Base-by-base conservation (phyloP, 129 eudicot species). In the Centella asiatica region DNA sequence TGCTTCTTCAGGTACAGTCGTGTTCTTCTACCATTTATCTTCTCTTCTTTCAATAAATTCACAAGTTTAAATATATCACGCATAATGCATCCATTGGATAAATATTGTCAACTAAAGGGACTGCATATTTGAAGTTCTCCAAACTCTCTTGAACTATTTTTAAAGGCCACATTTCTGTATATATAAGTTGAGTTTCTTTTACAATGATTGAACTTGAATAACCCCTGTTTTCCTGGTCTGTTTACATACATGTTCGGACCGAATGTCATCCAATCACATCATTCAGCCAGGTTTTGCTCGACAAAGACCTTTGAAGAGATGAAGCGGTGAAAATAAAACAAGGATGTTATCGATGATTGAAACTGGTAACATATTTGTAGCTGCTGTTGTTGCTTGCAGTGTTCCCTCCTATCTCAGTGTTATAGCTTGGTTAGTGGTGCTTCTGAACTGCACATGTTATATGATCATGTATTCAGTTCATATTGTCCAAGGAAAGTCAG, bases 281-380 rank as follows among this genome's bases (percentile, higher is more conserved):
- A 25, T 81, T 61, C 85, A 87, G 92, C 95, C 95, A 39, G 95
- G 95, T 51, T 87, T 87, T 80, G 78, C 95, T 53, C 83, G 92
- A 15, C 90, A 81, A 69, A 83, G 72, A 61, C 74, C 68, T 28
- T 62, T 48, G 68, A 77, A 74, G 80, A 63, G 51, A 18, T 72
- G 76, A 66, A 60, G 62, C 20, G 48, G 39, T 29, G 11, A 2
- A 57, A 58, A 14, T 19, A 5, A 19, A 44, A 19, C 2, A 59
- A 34, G 20, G 17, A 36, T 36, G 39, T 25, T 36, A 27, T 54
- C 15, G 17, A 54, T 15, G 24, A 53, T 53, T 17, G 59, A 26
- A 29, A 53, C 1, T 5, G 12, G 42, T 37, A 13, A 10, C 42
- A 36, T 6, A 37, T 37, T 7, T 37, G n/a, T 13, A 11, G 51